These are phyloP conservation scores for Mycena rosella DNA, from an alignment of 768 basidiomycete genomes.

Conservation along the genomic window DNA sequence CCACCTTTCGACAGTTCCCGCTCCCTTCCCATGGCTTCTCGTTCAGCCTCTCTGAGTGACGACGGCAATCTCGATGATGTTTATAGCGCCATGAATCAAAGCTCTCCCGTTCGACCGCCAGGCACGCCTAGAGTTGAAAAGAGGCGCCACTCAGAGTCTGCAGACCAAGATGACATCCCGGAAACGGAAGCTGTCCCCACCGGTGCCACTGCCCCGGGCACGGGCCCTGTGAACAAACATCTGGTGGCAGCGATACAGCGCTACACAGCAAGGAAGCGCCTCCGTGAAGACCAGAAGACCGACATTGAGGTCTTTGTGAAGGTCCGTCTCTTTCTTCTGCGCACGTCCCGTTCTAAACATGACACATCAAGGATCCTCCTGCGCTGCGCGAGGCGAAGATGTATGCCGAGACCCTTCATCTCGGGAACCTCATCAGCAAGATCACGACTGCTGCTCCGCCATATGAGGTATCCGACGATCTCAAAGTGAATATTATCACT, in stretches of 20 bases:
- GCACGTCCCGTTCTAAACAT: no score
- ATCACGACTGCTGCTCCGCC: neutral
- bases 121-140: no score
- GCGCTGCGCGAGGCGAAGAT: slow-evolving; percentile 4
- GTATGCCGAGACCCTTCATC: neutral
- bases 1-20: no score
- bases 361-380: neutral
- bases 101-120: no score
- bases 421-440: neutral
- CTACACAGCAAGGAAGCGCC: neutral
- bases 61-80: no score
- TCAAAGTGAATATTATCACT: neutral
- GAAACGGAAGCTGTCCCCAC: no score
- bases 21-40: no score
- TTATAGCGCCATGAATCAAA: no score
- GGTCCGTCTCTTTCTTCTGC: neutral
- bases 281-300: neutral
- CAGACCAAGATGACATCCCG: no score
- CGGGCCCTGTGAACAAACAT: slow-evolving; percentile 5
- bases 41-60: no score
- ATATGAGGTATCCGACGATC: neutral
- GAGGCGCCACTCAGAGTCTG: no score
- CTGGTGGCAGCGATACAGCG: neutral
- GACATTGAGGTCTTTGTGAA: neutral
- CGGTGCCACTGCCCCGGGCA: no score